A percentile compares a stretch with the other conserved stretches of the same genome.
These are phyloP conservation scores for Pythium myriotylum DNA, from an alignment of 352 stramenopile species.

Conservation along the genomic window DNA sequence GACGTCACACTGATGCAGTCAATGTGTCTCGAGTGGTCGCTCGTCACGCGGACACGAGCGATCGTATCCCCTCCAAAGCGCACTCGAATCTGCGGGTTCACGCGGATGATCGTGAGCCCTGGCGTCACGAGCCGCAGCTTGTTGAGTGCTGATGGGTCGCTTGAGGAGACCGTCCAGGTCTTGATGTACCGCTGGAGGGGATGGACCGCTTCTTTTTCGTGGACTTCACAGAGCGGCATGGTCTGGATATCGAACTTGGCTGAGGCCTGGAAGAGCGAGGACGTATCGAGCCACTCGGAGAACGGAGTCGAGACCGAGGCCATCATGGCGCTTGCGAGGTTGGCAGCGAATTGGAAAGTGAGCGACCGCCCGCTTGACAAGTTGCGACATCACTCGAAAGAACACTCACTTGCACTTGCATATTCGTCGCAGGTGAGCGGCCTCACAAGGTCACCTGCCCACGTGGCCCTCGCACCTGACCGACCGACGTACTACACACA, in stretches of 20 bases:
- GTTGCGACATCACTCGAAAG: too few species aligned
- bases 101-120: conserved; percentile 11
- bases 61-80: not conserved
- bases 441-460: too few species aligned
- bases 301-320: not conserved
- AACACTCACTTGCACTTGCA: too few species aligned
- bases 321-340: not conserved
- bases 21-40: conserved; percentile 1
- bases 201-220: not conserved
- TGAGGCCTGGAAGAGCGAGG: not conserved
- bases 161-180: not conserved
- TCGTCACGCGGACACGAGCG: not conserved
- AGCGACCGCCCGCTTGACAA: too few species aligned
- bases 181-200: not conserved
- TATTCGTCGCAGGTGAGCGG: too few species aligned
- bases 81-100: not conserved
- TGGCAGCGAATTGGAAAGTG: too few species aligned
- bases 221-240: not conserved
- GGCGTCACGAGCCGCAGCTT: not conserved
- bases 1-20: not conserved
- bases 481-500: too few species aligned
- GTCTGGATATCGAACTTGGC: not conserved
- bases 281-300: not conserved
- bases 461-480: too few species aligned
- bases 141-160: not conserved